phyloP scores from a whole-genome alignment of 2,329 filamentous ascomycete genomes.

The Verticillium albo-atrum region DNA sequence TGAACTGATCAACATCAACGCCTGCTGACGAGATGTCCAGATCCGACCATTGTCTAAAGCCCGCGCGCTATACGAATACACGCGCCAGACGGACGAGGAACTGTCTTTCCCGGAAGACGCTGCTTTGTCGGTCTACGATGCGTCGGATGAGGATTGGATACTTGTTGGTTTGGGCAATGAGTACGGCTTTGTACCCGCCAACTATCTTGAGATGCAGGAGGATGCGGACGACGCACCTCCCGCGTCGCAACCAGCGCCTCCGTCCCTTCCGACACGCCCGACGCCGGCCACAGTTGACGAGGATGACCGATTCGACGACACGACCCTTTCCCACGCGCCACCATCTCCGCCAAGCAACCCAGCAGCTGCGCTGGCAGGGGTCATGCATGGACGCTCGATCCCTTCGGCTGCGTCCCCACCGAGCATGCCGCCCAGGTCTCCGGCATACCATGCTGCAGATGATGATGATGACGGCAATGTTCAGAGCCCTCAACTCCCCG shows the following conservation, averaged over 20 bases:
- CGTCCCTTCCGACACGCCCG: slow-evolving; percentile 18
- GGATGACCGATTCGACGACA: neutral
- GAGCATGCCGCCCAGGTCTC: slow-evolving; percentile 19
- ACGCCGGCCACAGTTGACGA: neutral
- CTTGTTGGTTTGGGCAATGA: slow-evolving; percentile 80
- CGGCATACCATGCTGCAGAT: slow-evolving; percentile 3
- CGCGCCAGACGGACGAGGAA: slow-evolving; percentile 95
- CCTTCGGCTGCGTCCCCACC: slow-evolving; percentile 45
- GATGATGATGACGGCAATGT: slow-evolving; percentile 25
- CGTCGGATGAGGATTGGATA: slow-evolving; percentile 93
- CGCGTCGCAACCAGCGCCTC: slow-evolving; percentile 31
- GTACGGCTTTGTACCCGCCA: slow-evolving; percentile 91
- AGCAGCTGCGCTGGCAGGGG: slow-evolving; percentile 50
- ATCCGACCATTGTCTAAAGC: slow-evolving; percentile 59
- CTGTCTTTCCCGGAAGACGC: slow-evolving; percentile 92
- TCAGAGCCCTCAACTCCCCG: slow-evolving; percentile 33
- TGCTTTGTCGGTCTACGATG: slow-evolving; percentile 79
- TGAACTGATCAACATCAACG: neutral
- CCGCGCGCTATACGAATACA: slow-evolving; percentile 96
- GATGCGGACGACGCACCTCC: slow-evolving; percentile 32
- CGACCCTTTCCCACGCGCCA: neutral
- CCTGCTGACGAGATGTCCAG: slow-evolving; percentile 25
- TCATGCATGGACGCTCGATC: slow-evolving; percentile 44
- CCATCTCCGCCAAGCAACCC: slow-evolving; percentile 33
- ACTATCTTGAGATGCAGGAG: slow-evolving; percentile 79